Evolutionary conservation across 2,329 filamentous ascomycete species (phyloP), one percentile per base, ranked within the genome.

Genomic region (Phaeoacremonium minimum): DNA sequence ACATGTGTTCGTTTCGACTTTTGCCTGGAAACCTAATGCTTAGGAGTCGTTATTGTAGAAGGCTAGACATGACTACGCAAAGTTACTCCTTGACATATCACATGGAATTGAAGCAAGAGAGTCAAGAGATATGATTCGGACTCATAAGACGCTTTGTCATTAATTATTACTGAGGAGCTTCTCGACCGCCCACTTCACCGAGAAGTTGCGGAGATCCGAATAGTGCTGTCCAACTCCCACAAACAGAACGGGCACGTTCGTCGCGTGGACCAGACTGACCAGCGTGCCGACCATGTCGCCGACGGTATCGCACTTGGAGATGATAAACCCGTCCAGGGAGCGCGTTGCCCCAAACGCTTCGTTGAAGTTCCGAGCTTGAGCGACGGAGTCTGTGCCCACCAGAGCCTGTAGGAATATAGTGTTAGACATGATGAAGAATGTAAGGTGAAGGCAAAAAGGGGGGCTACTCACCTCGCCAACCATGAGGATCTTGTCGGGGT

Each of bases 401-500:
- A 98, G 77, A 7, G 93, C 93, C 75, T 77, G 44, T n/a, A 30
- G 16, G 13, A 26, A 30, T 8, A 30, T n/a, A 22, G 30, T 18
- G 15, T 22, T 9, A 26, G 6, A n/a, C 2, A 22, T 15, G 15
- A 15, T 4, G 28, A 30, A 33, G 11, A n/a, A 12, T 28, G 8
- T 8, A 35, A 2, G 14, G 14, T 16, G 11, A 5, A 15, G n/a
- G 16, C 15, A 22, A 15, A 32, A 34, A 14, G 33, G 19, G 28
- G 18, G 5, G 7, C 7, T 15, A 43, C 58, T 36, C 57, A 68
- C 67, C 59, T 76, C 73, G 51, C 71, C 75, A 45, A 98, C 93
- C 90, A 98, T 97, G 57, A 98, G 80, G 46, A 98, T 96, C 73
- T 98, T 97, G 64, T 98, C 91, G 1, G 94, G 94, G 46, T 91